These are phyloP conservation scores for Hansfordia pulvinata DNA, from an alignment of 2,329 filamentous ascomycete genomes.

Conservation along the genomic window DNA sequence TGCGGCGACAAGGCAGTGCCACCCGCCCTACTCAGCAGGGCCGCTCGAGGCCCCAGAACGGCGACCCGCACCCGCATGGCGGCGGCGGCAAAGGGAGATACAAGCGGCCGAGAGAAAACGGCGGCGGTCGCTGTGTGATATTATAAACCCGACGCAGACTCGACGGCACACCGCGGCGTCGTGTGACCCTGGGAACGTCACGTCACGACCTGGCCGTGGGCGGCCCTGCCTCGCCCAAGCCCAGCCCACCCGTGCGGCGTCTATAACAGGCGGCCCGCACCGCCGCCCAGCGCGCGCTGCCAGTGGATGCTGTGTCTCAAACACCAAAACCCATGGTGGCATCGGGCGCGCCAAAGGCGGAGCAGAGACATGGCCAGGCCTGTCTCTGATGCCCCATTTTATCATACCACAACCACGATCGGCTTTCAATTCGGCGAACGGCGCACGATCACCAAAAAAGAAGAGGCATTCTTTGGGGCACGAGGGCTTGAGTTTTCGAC, in stretches of 20 bases:
- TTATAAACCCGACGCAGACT: slow-evolving; percentile 20
- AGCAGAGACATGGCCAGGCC: slow-evolving; percentile 14
- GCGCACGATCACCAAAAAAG: slow-evolving; percentile 21
- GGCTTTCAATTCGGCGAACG: slow-evolving; percentile 21
- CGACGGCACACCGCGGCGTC: too few relatives aligned
- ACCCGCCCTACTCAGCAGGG: slow-evolving; percentile 17
- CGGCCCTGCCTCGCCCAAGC: neutral
- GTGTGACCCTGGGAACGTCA: too few relatives aligned
- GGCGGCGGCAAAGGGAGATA: slow-evolving; percentile 11
- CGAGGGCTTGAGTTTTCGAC: slow-evolving; percentile 1
- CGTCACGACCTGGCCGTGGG: too few relatives aligned
- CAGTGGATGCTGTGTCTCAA: too few relatives aligned
- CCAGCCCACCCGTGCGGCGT: neutral
- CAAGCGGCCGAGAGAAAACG: slow-evolving; percentile 14
- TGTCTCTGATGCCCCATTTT: slow-evolving; percentile 7
- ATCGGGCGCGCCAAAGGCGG: slow-evolving; percentile 5
- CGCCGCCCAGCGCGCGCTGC: too few relatives aligned
- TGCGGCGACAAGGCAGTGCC: slow-evolving; percentile 68
- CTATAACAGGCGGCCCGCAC: too few relatives aligned
- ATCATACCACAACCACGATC: neutral
- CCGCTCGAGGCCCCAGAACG: too few relatives aligned
- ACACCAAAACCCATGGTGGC: neutral
- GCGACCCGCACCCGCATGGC: slow-evolving; percentile 7
- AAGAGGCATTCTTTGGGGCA: slow-evolving; percentile 12
- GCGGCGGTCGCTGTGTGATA: slow-evolving; percentile 23